Evolutionary conservation across 1,284 basidiomycete genomes (phyloP).

Genomic region (Volvariella volvacea): DNA sequence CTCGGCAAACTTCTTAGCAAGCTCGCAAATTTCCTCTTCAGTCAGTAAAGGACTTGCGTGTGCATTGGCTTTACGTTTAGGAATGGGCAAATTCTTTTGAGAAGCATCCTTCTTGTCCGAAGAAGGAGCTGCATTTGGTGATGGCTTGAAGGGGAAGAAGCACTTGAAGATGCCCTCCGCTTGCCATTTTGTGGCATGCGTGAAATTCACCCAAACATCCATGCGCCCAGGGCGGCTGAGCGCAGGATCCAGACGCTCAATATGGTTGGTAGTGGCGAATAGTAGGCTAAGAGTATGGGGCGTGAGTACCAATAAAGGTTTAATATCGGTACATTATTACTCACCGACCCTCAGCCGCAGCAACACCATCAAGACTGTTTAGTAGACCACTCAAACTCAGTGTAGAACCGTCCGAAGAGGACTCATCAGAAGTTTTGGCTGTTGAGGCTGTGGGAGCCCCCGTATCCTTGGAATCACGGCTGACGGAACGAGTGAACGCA

Average conservation of each 20-base stretch:
- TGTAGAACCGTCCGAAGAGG: conserved; percentile 66
- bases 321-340: conserved; percentile 17
- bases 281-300: conserved; percentile 43
- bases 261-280: conserved; percentile 82
- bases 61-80: conserved; percentile 53
- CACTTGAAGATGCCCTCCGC: conserved; percentile 87
- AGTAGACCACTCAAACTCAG: conserved; percentile 75
- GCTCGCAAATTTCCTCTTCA: conserved; percentile 64
- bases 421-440: conserved; percentile 29
- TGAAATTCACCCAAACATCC: conserved; percentile 87
- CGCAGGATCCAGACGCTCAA: conserved; percentile 79
- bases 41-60: conserved; percentile 62
- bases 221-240: conserved; percentile 76
- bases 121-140: conserved; percentile 21
- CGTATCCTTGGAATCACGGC: conserved; percentile 71
- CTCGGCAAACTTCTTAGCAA: conserved; percentile 72
- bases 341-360: conserved; percentile 78
- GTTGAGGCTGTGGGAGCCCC: conserved; percentile 52
- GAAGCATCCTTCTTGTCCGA: conserved; percentile 40
- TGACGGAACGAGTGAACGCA: conserved; percentile 77
- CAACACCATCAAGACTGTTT: conserved; percentile 83
- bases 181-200: conserved; percentile 81
- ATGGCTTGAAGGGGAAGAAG: conserved; percentile 72
- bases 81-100: conserved; percentile 57
- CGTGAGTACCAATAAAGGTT: conserved; percentile 5